Conservation (phyloP, 2,329 filamentous ascomycete species). For the Claviceps monticola region DNA sequence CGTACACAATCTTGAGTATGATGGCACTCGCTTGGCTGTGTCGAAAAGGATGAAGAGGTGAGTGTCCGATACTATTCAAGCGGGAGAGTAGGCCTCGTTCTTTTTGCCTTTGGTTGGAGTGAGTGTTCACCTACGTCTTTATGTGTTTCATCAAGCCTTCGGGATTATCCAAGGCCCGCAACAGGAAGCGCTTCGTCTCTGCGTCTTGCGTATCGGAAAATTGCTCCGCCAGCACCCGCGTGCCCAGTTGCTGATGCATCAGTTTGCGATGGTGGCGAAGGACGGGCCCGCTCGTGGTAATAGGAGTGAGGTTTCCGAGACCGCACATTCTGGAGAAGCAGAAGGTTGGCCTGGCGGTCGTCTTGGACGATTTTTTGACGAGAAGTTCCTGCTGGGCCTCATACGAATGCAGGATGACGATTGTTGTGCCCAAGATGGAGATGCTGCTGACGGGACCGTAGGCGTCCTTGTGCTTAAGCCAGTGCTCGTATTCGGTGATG, state of each 20-base stretch:
- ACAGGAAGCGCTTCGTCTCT: background rate
- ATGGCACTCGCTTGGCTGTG: background rate
- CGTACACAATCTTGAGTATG: slow-evolving; percentile 10
- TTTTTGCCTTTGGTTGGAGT: no score
- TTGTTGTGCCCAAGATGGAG: slow-evolving; percentile 24
- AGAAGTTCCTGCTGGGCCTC: slow-evolving; percentile 23
- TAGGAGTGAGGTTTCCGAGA: background rate
- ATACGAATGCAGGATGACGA: slow-evolving; percentile 26
- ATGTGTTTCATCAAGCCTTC: background rate
- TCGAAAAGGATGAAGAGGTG: background rate
- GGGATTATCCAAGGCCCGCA: background rate
- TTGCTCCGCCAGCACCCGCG: background rate
- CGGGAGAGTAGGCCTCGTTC: background rate
- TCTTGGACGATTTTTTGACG: slow-evolving; percentile 19
- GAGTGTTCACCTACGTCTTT: background rate
- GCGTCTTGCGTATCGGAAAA: background rate
- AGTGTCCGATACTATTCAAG: background rate
- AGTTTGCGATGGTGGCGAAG: background rate
- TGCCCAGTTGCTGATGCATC: background rate
- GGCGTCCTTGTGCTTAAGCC: slow-evolving; percentile 2
- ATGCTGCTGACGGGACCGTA: slow-evolving; percentile 31
- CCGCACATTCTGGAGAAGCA: background rate
- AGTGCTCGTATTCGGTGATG: slow-evolving; percentile 1
- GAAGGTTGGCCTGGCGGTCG: slow-evolving; percentile 19
- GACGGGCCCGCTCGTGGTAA: background rate